These are phyloP conservation scores for Rhododendron henanense DNA, from an alignment of 148 eudicot genomes.

Conservation along the genomic window DNA sequence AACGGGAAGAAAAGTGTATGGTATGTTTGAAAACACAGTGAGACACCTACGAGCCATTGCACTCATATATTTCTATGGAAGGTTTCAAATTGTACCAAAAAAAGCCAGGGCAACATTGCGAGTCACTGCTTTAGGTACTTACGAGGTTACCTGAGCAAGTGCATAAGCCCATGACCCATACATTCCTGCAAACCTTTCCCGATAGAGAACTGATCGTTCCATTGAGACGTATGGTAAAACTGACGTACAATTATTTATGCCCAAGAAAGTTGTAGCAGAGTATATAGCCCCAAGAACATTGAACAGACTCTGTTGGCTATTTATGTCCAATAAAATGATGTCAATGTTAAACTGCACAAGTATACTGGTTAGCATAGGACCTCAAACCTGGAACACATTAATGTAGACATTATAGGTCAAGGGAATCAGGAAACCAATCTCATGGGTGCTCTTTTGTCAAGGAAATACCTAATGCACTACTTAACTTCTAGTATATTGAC, in stretches of 20 bases:
- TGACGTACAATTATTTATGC: not conserved
- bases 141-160: not conserved
- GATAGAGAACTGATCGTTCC: not conserved
- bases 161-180: not conserved
- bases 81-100: not conserved
- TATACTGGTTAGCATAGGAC: not conserved
- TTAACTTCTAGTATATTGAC: not conserved
- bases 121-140: not conserved
- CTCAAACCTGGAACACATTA: not conserved
- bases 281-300: not conserved
- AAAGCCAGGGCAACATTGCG: not conserved
- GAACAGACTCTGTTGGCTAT: slow-evolving; percentile 31
- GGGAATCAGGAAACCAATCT: not conserved
- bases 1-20: too few species aligned
- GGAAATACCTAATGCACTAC: not conserved
- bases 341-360: not conserved
- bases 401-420: not conserved
- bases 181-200: slow-evolving; percentile 72
- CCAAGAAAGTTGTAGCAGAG: not conserved
- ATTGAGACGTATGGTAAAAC: not conserved
- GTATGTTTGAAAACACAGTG: not conserved
- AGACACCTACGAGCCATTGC: not conserved
- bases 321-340: slow-evolving; percentile 33
- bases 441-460: not conserved
- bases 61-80: not conserved